Conservation (phyloP, 179 eudicot genomes). For the Carnegiea gigantea region DNA sequence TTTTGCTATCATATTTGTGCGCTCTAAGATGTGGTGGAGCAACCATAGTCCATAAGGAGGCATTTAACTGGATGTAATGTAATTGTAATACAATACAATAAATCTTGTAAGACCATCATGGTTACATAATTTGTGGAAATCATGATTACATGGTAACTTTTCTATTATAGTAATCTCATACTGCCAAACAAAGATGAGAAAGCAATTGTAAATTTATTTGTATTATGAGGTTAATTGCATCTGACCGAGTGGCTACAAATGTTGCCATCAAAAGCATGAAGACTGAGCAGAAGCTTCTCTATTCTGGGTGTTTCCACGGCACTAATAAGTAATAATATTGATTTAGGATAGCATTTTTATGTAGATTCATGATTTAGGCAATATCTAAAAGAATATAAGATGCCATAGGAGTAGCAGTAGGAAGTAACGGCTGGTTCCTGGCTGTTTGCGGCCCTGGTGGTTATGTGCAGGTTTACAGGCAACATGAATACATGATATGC, state of each 20-base stretch:
- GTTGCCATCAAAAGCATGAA: conserved; percentile 10
- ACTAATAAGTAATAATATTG: background rate
- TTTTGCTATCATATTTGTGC: too few species aligned
- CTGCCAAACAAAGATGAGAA: too few species aligned
- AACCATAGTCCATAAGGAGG: too few species aligned
- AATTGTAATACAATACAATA: too few species aligned
- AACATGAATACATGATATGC: conserved; percentile 16
- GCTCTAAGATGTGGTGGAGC: too few species aligned
- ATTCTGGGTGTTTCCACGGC: conserved; percentile 4
- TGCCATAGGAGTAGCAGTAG: background rate
- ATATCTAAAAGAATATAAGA: conserved; percentile 2
- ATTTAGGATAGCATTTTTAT: conserved; percentile 20
- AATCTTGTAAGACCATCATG: too few species aligned
- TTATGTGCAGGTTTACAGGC: conserved; percentile 33
- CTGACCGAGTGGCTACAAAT: background rate
- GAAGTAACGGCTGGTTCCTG: conserved; percentile 17
- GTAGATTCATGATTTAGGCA: conserved; percentile 13
- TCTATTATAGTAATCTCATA: too few species aligned
- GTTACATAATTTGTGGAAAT: too few species aligned
- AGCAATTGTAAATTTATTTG: too few species aligned
- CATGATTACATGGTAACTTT: too few species aligned
- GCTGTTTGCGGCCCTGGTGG: conserved; percentile 24
- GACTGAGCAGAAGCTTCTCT: conserved; percentile 17
- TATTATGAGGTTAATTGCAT: too few species aligned
- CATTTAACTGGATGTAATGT: too few species aligned